Percentiles rank a stretch among this genome's conserved stretches.
These are phyloP conservation scores for Geum urbanum DNA, from an alignment of 306 rosid species.

Conservation along the genomic window DNA sequence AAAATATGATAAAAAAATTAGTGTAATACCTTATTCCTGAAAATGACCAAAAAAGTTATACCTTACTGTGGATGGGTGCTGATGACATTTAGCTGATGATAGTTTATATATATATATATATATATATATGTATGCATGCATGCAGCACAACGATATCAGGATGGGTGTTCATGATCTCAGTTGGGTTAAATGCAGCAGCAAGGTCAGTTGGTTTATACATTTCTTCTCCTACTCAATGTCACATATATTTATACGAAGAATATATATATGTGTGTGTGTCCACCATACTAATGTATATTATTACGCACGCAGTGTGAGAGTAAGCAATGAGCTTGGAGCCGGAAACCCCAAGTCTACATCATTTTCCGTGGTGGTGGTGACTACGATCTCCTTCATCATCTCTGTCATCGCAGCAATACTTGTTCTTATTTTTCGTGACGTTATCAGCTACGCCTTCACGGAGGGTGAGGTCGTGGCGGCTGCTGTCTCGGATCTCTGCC, in stretches of 20 bases:
- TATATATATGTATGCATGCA: neutral
- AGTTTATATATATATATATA: too few relatives aligned
- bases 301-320: slow-evolving; percentile 60
- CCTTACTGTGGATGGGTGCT: too few relatives aligned
- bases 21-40: too few relatives aligned
- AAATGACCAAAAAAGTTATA: too few relatives aligned
- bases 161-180: slow-evolving; percentile 76
- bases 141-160: slow-evolving; percentile 64
- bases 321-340: slow-evolving; percentile 78
- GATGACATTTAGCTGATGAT: neutral
- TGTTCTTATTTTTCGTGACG: slow-evolving; percentile 44
- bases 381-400: slow-evolving; percentile 45
- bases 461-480: slow-evolving; percentile 68
- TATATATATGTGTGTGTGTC: too few relatives aligned
- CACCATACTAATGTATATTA: too few relatives aligned
- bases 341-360: slow-evolving; percentile 65
- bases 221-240: neutral
- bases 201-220: slow-evolving; percentile 37
- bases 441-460: slow-evolving; percentile 66
- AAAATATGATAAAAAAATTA: too few relatives aligned
- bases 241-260: neutral
- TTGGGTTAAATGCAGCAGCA: slow-evolving; percentile 83
- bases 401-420: slow-evolving; percentile 40
- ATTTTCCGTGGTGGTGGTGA: slow-evolving; percentile 60
- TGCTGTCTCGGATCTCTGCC: slow-evolving; percentile 80